A percentile compares a stretch with the other conserved stretches of the same genome.
These are phyloP conservation scores for Trichoderma sp. DNA, from an alignment of 2,329 filamentous ascomycete species.

Conservation along the genomic window DNA sequence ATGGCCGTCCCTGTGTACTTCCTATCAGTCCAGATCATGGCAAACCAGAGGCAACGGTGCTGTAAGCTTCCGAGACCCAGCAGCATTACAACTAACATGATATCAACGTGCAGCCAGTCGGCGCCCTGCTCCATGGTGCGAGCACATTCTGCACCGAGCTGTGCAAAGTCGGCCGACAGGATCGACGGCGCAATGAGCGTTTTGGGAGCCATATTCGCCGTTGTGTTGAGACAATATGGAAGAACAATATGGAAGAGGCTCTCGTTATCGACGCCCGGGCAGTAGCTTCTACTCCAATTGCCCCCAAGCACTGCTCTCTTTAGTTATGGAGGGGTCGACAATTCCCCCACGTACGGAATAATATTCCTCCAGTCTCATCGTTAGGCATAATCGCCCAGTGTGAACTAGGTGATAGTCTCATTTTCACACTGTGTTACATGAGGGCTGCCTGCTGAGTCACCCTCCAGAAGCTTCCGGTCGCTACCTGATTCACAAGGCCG, in stretches of 20 bases:
- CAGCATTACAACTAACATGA: conserved; percentile 54
- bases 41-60: background rate
- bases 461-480: conserved; percentile 3
- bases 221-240: background rate
- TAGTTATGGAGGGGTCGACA: background rate
- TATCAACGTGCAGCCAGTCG: conserved; percentile 94
- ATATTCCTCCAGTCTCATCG: background rate
- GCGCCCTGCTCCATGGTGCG: conserved; percentile 82
- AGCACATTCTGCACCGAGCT: conserved; percentile 80
- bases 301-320: background rate
- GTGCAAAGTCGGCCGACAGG: conserved; percentile 91
- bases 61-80: background rate
- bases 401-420: background rate
- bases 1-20: conserved; percentile 76
- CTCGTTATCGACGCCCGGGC: background rate
- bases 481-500: background rate
- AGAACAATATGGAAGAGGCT: background rate
- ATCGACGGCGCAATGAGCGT: conserved; percentile 99
- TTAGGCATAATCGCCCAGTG: background rate
- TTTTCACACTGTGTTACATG: background rate
- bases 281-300: background rate
- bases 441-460: conserved; percentile 7
- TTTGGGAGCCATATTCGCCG: conserved; percentile 69
- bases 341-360: background rate
- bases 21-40: background rate